Base-by-base conservation (phyloP, 139 green algal species). In the Chlamydomonas applanata region DNA sequence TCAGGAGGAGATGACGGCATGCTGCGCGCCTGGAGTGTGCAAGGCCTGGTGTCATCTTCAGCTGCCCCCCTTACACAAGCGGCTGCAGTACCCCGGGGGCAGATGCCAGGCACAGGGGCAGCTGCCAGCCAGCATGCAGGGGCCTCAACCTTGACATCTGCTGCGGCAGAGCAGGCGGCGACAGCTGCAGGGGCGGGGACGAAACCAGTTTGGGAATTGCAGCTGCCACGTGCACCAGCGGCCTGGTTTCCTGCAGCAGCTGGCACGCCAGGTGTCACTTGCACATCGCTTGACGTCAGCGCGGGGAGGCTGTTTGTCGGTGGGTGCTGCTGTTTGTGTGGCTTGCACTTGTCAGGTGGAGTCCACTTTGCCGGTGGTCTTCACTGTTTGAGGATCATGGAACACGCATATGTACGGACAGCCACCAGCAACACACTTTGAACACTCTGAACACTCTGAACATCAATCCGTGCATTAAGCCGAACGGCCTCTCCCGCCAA, bases 11-110 rank as follows among this genome's bases (percentile, higher is more conserved):
- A 66, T 34, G 59, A 66, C 30, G 59, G 59, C n/a, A 30, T 30
- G n/a, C n/a, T 66, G 59, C 59, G 59, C n/a, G 59, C 59, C 3
- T 66, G 59, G 59, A 40, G n/a, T 35, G 24, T 66, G 24, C 22
- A 22, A 11, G 9, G 22, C 20, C 13, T 33, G 4, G 20, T 33
- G 20, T 11, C 22, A 25, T 4, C 53, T 33, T 9, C 53, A 22
- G n/a, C 59, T 22, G n/a, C 11, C 22, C 4, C 59, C 22, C 59
- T 40, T 25, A 66, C 59, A 66, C 59, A 66, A 3, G 25, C 59
- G 35, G 9, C 29, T 16, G 30, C 24, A 35, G 40, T 11, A 49
- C 11, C 11, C 7, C 7, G 11, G 7, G 40, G 40, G 7, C 40
- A 49, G 40, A 9, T 22, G 9, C 17, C 59, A 66, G n/a, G 30